A percentile compares a stretch with the other conserved stretches of the same genome.
Conservation (phyloP, 2,329 filamentous ascomycete species). For the Intubia oerlemansii region DNA sequence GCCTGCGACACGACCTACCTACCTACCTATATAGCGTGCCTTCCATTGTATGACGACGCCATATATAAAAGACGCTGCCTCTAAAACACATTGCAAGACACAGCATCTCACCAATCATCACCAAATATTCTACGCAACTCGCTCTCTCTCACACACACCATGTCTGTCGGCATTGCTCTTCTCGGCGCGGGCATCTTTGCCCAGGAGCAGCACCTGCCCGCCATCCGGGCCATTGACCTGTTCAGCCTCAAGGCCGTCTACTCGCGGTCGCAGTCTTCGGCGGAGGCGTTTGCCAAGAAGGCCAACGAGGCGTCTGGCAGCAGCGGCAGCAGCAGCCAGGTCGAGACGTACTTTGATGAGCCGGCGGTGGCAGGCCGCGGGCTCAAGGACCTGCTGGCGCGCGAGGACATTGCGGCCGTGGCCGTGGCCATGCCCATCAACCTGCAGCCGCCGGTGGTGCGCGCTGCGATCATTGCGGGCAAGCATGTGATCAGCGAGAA, state of each 20-base stretch:
- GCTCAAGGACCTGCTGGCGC: slow-evolving; percentile 28
- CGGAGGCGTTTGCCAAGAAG: slow-evolving; percentile 20
- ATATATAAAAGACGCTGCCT: too few relatives aligned
- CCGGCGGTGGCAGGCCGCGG: slow-evolving; percentile 19
- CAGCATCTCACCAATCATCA: too few relatives aligned
- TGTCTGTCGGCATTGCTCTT: too few relatives aligned
- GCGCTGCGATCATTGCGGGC: slow-evolving; percentile 35
- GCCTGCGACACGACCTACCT: too few relatives aligned
- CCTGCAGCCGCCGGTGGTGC: slow-evolving; percentile 34
- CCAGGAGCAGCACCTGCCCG: slow-evolving; percentile 21
- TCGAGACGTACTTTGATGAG: slow-evolving; percentile 37
- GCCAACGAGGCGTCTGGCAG: slow-evolving; percentile 3
- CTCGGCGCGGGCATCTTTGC: slow-evolving; percentile 17
- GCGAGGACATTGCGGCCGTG: slow-evolving; percentile 31
- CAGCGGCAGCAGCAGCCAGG: slow-evolving; percentile 6
- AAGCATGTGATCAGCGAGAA: slow-evolving; percentile 55
- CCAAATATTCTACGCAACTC: too few relatives aligned
- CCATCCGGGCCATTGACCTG: slow-evolving; percentile 27
- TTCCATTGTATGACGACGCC: too few relatives aligned
- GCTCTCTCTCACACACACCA: too few relatives aligned
- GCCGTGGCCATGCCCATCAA: slow-evolving; percentile 42
- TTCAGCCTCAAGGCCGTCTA: slow-evolving; percentile 43
- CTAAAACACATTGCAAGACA: too few relatives aligned
- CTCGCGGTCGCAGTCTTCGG: slow-evolving; percentile 38
- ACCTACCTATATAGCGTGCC: too few relatives aligned